A percentile compares a stretch with the other conserved stretches of the same genome.
Conservation (phyloP, 1,284 basidiomycete genomes). For the Ganoderma resinaceum region DNA sequence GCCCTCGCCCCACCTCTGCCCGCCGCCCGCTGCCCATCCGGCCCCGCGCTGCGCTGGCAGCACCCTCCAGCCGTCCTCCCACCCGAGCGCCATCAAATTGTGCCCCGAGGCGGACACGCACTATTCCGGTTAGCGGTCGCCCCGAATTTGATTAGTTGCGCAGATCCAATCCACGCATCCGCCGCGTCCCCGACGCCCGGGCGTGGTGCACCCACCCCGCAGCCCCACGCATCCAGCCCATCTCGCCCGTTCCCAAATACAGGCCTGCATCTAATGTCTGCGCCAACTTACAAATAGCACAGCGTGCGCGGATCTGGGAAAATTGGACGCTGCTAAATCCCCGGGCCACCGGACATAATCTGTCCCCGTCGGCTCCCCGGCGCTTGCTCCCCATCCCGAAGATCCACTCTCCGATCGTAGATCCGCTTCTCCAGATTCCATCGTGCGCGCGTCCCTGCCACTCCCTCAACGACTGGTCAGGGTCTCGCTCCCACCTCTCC, state of each 20-base stretch:
- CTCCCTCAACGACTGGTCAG: not conserved
- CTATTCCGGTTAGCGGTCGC: slow-evolving; percentile 23
- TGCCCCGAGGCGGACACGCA: slow-evolving; percentile 17
- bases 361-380: slow-evolving; percentile 20
- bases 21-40: not conserved
- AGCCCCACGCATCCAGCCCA: not conserved
- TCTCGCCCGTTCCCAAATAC: not conserved
- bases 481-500: not conserved
- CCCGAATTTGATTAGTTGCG: slow-evolving; percentile 32
- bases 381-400: slow-evolving; percentile 24
- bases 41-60: slow-evolving; percentile 23
- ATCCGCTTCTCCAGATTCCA: slow-evolving; percentile 35
- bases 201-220: not conserved
- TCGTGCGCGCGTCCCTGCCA: slow-evolving; percentile 20
- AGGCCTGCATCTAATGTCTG: not conserved
- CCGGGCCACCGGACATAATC: slow-evolving; percentile 23
- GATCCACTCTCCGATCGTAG: slow-evolving; percentile 34
- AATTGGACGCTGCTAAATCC: slow-evolving; percentile 16
- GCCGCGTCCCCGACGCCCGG: slow-evolving; percentile 17
- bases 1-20: not conserved
- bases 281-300: slow-evolving; percentile 13
- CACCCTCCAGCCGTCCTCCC: slow-evolving; percentile 5
- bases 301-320: slow-evolving; percentile 27
- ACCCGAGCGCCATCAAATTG: slow-evolving; percentile 17
- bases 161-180: slow-evolving; percentile 23